Evolutionary conservation across 805 yeast species (phyloP).

Genomic region (Candida chauliodis): DNA sequence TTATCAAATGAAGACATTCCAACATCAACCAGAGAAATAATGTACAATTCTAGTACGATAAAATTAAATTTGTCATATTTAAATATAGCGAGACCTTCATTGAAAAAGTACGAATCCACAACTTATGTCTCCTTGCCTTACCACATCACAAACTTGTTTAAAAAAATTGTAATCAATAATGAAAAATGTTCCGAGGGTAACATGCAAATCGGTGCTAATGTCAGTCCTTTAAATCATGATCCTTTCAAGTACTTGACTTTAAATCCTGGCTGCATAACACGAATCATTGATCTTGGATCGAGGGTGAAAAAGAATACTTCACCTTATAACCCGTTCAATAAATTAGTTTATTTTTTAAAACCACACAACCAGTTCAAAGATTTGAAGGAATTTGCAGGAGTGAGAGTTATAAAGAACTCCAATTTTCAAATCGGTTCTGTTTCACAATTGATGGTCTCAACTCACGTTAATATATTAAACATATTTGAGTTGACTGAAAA

Average conservation of each 20-base stretch:
- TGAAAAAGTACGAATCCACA: slow-evolving; percentile 37
- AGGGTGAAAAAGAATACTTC: slow-evolving; percentile 2
- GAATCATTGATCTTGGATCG: slow-evolving; percentile 14
- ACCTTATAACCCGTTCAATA: slow-evolving; percentile 25
- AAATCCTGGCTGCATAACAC: slow-evolving; percentile 50
- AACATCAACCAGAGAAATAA: slow-evolving; percentile 9
- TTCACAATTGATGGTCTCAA: slow-evolving; percentile 36
- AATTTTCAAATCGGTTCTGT: slow-evolving; percentile 12
- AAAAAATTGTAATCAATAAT: slow-evolving; percentile 30
- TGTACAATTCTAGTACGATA: slow-evolving; percentile 20
- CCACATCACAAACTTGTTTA: slow-evolving; percentile 43
- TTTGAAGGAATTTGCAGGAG: neutral
- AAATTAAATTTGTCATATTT: slow-evolving; percentile 24
- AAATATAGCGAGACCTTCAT: slow-evolving; percentile 36
- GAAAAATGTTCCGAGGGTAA: slow-evolving; percentile 41
- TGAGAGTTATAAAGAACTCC: neutral
- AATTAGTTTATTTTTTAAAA: slow-evolving; percentile 20
- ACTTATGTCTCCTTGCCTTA: slow-evolving; percentile 53
- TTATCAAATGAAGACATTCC: slow-evolving; percentile 15
- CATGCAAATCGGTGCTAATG: slow-evolving; percentile 48
- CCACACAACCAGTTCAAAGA: slow-evolving; percentile 3
- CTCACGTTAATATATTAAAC: slow-evolving; percentile 51
- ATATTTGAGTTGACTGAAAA: slow-evolving; percentile 34
- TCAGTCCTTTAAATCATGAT: slow-evolving; percentile 52
- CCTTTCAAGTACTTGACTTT: slow-evolving; percentile 50